Conservation (phyloP, 164 flowering plant species). For the Protea cynaroides region DNA sequence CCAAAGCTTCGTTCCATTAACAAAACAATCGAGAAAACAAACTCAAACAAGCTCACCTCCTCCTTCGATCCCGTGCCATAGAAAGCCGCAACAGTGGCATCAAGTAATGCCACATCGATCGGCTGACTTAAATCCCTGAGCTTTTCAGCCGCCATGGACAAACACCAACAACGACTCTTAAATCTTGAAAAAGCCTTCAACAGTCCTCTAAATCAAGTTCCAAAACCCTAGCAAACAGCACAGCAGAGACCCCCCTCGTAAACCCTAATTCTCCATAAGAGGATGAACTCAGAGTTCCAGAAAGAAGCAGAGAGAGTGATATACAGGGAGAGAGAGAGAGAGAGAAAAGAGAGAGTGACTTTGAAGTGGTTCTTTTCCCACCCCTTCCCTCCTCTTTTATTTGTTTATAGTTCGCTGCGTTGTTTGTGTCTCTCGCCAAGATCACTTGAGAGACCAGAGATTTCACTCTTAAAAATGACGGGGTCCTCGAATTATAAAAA, state of each 20-base stretch:
- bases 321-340: not conserved
- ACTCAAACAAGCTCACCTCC: slow-evolving; percentile 45
- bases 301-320: not conserved
- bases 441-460: too few species aligned
- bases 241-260: not conserved
- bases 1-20: not conserved
- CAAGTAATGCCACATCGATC: slow-evolving; percentile 85
- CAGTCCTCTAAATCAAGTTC: not conserved
- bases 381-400: not conserved
- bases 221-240: not conserved
- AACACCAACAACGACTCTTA: not conserved
- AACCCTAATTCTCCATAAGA: not conserved
- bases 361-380: not conserved
- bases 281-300: not conserved
- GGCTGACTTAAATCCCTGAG: slow-evolving; percentile 90
- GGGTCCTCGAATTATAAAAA: too few species aligned
- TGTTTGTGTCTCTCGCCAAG: too few species aligned
- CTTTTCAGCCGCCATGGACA: slow-evolving; percentile 86
- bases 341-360: not conserved
- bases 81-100: slow-evolving; percentile 93
- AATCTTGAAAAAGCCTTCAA: not conserved
- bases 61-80: slow-evolving; percentile 99
- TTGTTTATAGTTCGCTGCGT: not conserved
- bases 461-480: too few species aligned
- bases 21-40: not conserved